Evolutionary conservation across 768 basidiomycete species (phyloP).

Genomic region (Suillus occidentalis): DNA sequence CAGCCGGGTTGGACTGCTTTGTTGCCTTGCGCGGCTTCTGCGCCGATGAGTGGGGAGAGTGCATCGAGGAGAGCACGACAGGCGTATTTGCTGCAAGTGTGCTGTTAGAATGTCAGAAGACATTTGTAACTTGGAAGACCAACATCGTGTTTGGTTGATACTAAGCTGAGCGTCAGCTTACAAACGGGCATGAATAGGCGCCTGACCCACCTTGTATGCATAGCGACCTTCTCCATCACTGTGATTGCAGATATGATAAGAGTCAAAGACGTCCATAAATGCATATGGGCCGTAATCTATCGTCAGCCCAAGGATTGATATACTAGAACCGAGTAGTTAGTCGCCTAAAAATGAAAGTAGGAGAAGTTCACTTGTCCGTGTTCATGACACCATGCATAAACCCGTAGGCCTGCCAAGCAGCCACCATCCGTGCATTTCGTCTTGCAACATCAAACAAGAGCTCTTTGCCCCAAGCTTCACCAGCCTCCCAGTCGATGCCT

Average conservation of each 20-base stretch:
- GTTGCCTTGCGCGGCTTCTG: conserved; percentile 60
- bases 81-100: conserved; percentile 64
- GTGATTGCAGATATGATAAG: conserved; percentile 89
- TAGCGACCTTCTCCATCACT: conserved; percentile 78
- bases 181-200: not conserved
- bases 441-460: conserved; percentile 77
- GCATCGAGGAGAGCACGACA: conserved; percentile 74
- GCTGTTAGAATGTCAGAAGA: conserved; percentile 3
- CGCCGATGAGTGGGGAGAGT: conserved; percentile 84
- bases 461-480: conserved; percentile 65
- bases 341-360: conserved; percentile 9
- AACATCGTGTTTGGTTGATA: conserved; percentile 81
- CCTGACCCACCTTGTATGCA: conserved; percentile 54
- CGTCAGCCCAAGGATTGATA: conserved; percentile 72
- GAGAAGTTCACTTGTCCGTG: conserved; percentile 78
- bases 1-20: conserved; percentile 55
- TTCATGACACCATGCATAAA: conserved; percentile 98
- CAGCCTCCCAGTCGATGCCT: conserved; percentile 38
- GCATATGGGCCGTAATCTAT: conserved; percentile 89
- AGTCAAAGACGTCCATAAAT: conserved; percentile 92
- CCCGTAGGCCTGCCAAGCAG: conserved; percentile 92
- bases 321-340: conserved; percentile 37
- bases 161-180: conserved; percentile 33
- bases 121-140: conserved; percentile 21
- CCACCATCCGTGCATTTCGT: conserved; percentile 90